Conservation (phyloP, 164 flowering plant species). For the Macadamia integrifolia region DNA sequence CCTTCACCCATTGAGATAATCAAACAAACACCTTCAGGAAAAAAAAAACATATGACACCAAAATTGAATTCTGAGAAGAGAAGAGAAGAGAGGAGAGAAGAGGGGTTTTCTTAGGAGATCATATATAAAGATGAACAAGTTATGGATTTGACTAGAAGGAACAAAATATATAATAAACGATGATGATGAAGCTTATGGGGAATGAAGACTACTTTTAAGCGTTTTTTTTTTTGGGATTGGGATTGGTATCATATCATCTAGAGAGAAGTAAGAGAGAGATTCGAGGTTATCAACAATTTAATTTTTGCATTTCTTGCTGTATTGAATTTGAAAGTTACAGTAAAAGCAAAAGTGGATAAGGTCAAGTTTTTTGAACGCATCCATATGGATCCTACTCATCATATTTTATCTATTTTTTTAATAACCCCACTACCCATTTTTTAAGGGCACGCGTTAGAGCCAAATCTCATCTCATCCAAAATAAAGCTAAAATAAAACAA, state of each 20-base stretch:
- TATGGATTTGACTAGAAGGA: background rate
- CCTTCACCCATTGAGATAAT: slow-evolving; percentile 24
- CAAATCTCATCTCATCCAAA: no score
- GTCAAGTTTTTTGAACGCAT: no score
- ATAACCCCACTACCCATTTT: no score
- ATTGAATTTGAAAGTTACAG: no score
- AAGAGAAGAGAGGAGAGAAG: background rate
- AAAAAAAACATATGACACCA: no score
- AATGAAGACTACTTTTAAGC: background rate
- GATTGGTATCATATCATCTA: background rate
- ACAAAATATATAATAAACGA: background rate
- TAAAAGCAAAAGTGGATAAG: no score
- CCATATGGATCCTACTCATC: no score
- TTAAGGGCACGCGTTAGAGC: no score
- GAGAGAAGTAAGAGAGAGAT: no score
- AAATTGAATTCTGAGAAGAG: background rate
- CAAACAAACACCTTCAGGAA: background rate
- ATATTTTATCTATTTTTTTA: no score
- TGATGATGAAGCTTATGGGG: background rate
- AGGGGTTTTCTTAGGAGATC: background rate
- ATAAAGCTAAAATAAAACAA: no score
- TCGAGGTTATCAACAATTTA: slow-evolving; percentile 10
- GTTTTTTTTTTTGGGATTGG: slow-evolving; percentile 16
- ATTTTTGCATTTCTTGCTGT: background rate
- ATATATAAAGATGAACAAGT: slow-evolving; percentile 9